Conservation (phyloP, 2,329 filamentous ascomycete genomes). For the Calcarisporium arbuscula region DNA sequence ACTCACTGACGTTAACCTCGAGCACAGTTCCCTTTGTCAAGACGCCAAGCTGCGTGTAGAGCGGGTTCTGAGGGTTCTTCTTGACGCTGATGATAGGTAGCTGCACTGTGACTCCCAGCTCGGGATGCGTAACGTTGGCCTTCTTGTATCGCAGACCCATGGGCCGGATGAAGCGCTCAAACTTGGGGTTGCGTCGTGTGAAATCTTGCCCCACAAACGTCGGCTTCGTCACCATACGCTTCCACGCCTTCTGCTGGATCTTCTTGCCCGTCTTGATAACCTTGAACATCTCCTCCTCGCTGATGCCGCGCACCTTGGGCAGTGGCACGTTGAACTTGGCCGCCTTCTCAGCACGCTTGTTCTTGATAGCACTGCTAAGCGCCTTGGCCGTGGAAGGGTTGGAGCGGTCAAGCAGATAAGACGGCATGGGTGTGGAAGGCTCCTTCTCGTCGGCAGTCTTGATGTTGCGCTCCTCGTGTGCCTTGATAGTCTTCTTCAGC, state of each 20-base stretch:
- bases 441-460: slow-evolving; percentile 80
- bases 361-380: slow-evolving; percentile 82
- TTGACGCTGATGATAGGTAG: slow-evolving; percentile 66
- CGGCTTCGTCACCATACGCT: slow-evolving; percentile 57
- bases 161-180: slow-evolving; percentile 49
- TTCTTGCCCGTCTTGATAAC: slow-evolving; percentile 96
- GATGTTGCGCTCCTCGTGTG: slow-evolving; percentile 93
- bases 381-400: slow-evolving; percentile 58
- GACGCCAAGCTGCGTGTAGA: slow-evolving; percentile 90
- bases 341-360: slow-evolving; percentile 89
- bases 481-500: slow-evolving; percentile 91
- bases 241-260: slow-evolving; percentile 77
- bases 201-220: slow-evolving; percentile 85
- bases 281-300: slow-evolving; percentile 96
- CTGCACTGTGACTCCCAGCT: slow-evolving; percentile 81
- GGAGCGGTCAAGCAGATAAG: slow-evolving; percentile 86
- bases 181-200: slow-evolving; percentile 79
- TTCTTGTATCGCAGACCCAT: slow-evolving; percentile 48
- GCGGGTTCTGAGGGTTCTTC: slow-evolving; percentile 71
- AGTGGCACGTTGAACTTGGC: slow-evolving; percentile 88
- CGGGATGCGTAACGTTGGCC: slow-evolving; percentile 59
- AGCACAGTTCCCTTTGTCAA: slow-evolving; percentile 73
- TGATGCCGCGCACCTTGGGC: slow-evolving; percentile 86
- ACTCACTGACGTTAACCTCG: slow-evolving; percentile 89
- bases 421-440: slow-evolving; percentile 73